Evolutionary conservation across 179 eudicot species (phyloP), one percentile per base, ranked within the genome.

Genomic region (Vitellaria paradoxa): DNA sequence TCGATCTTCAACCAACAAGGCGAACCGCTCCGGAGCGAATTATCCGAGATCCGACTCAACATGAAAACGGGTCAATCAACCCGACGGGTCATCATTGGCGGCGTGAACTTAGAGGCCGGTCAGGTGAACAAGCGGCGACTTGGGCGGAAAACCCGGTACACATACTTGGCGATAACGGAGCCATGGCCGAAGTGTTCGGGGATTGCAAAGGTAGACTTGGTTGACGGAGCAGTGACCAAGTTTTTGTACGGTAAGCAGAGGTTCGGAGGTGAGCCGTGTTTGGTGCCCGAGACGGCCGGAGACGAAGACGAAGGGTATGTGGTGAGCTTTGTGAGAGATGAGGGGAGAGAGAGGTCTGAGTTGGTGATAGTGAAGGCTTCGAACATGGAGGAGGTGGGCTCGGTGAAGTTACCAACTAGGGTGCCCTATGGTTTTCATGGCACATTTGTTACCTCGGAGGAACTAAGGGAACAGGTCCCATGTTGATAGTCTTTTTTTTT

Each of bases 131-230:
- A 83, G 79, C 79, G 80, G 68, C 76, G 15, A 53, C 78, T 92
- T 0, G 98, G 98, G 4, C 81, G 87, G 45, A 94, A 89, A 65
- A 89, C 89, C 10, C 84, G 72, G 49, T 94, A 46, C 47, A 96
- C 87, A 0, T 94, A 90, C 71, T 65, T 94, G 7, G 98, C 98
- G 9, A 89, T 94, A 24, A 94, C 96, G 0, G 97, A 94, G 78
- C 98, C 98, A 7, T 94, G 98, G 98, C 97, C 98, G 0, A 92
- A 82, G 84, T 91, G 89, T 2, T 85, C 88, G 0, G 98, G 98
- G 2, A 87, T 94, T 24, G 97, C 97, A 0, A 94, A 94, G 74
- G 98, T 94, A 0, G 91, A 94, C 60, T 56, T 94, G 12, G 76
- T 40, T 18, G 87, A 86, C 0, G 97, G 97, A 3, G 30, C 92